Percentiles rank a stretch among this genome's conserved stretches.
Evolutionary conservation across 805 yeast species (phyloP).

Genomic region (Tanozyma kutaoensis): DNA sequence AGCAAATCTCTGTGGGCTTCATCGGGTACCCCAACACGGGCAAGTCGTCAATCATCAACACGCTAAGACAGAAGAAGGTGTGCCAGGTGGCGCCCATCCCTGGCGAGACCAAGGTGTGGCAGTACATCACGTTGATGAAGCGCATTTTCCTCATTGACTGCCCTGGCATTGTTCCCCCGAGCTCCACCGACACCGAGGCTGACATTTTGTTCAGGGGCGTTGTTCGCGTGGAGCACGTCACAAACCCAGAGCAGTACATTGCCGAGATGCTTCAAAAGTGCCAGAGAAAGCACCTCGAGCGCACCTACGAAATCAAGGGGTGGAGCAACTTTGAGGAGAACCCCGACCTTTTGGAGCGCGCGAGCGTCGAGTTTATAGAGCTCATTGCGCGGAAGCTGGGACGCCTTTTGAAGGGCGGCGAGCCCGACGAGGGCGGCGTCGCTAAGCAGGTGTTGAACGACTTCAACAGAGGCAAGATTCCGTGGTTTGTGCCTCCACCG

Average conservation of each 20-base stretch:
- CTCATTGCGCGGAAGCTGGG: slow-evolving; percentile 88
- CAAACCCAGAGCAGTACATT: slow-evolving; percentile 89
- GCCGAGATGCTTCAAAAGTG: slow-evolving; percentile 79
- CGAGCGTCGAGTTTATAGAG: slow-evolving; percentile 64
- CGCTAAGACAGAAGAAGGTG: slow-evolving; percentile 87
- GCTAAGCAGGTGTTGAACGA: slow-evolving; percentile 85
- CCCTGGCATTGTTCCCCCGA: slow-evolving; percentile 98
- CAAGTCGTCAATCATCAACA: slow-evolving; percentile 89
- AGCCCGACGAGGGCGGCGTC: slow-evolving; percentile 90
- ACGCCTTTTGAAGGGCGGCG: slow-evolving; percentile 90
- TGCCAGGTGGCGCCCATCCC: slow-evolving; percentile 97
- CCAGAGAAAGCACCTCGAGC: slow-evolving; percentile 78
- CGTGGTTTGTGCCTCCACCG: slow-evolving; percentile 88
- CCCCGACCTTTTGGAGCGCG: slow-evolving; percentile 31
- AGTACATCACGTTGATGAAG: slow-evolving; percentile 94
- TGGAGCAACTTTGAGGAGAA: slow-evolving; percentile 47
- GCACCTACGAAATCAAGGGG: slow-evolving; percentile 90
- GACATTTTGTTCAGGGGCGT: slow-evolving; percentile 94
- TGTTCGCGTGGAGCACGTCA: slow-evolving; percentile 95
- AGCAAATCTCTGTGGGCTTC: slow-evolving; percentile 93
- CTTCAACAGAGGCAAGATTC: slow-evolving; percentile 93
- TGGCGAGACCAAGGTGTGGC: slow-evolving; percentile 99
- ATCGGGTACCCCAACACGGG: slow-evolving; percentile 99
- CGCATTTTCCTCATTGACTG: slow-evolving; percentile 91
- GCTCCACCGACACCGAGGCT: slow-evolving; percentile 75